Evolutionary conservation across 1,139 yeast genomes (phyloP).

Genomic region (Debaryomyces singareniensis): DNA sequence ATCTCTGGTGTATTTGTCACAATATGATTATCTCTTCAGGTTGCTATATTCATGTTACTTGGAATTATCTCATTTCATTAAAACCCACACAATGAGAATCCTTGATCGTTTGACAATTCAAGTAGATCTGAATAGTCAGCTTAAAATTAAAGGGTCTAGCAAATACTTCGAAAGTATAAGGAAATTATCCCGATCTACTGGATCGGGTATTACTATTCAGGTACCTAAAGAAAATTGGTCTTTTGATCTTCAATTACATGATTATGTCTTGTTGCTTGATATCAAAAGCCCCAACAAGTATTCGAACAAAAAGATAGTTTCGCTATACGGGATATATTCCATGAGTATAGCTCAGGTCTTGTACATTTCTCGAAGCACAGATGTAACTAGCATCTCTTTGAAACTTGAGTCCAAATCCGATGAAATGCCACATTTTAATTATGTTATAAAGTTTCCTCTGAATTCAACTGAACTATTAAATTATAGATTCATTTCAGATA

Average conservation of each 20-base stretch:
- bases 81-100: slow-evolving; percentile 15
- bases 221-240: slow-evolving; percentile 3
- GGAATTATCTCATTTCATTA: slow-evolving; percentile 1
- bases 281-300: slow-evolving; percentile 27
- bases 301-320: slow-evolving; percentile 15
- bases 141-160: slow-evolving; percentile 21
- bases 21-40: slow-evolving; percentile 25
- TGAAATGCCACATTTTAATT: background rate
- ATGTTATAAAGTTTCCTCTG: slow-evolving; percentile 5
- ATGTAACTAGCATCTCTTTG: background rate
- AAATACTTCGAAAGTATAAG: slow-evolving; percentile 19
- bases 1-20: slow-evolving; percentile 19
- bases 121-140: slow-evolving; percentile 8
- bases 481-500: background rate
- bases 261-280: slow-evolving; percentile 14
- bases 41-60: background rate
- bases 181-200: slow-evolving; percentile 4
- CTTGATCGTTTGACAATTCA: slow-evolving; percentile 14
- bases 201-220: slow-evolving; percentile 2
- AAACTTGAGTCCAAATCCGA: background rate
- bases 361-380: background rate
- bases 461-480: too few species aligned
- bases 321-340: slow-evolving; percentile 19
- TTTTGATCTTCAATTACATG: slow-evolving; percentile 1
- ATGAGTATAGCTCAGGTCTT: slow-evolving; percentile 11